Conservation (phyloP, 192 early-diverging fungal genomes). For the Lunasporangiospora selenospora region DNA sequence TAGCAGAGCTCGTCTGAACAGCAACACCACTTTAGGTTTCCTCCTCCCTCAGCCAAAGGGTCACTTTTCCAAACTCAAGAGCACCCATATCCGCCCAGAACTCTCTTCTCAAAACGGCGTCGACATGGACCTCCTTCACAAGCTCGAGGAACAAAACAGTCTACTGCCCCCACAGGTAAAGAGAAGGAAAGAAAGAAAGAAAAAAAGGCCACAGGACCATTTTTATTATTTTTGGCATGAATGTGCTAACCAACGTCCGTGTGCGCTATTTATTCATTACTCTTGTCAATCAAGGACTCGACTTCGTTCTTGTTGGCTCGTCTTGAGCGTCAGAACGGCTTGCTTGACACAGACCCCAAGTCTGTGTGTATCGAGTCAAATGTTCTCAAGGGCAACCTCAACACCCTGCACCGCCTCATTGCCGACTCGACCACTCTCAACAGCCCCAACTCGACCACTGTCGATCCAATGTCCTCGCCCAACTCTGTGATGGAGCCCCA, state of each 20-base stretch:
- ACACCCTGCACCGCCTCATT: conserved; percentile 56
- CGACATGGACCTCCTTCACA: conserved; percentile 50
- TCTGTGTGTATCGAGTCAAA: conserved; percentile 67
- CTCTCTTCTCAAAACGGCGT: conserved; percentile 13
- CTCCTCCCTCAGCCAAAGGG: conserved; percentile 43
- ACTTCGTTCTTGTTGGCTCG: conserved; percentile 64
- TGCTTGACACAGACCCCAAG: conserved; percentile 66
- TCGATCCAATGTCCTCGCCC: conserved; percentile 42
- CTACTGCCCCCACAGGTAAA: conserved; percentile 61
- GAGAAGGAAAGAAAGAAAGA: too few species aligned
- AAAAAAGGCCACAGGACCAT: too few species aligned
- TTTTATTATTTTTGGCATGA: too few species aligned
- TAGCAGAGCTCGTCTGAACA: conserved; percentile 38
- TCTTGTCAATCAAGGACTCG: conserved; percentile 48
- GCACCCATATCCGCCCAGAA: conserved; percentile 8
- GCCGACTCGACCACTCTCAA: conserved; percentile 50
- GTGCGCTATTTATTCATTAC: not conserved
- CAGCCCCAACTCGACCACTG: conserved; percentile 41
- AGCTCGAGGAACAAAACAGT: conserved; percentile 65
- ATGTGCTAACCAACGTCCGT: too few species aligned
- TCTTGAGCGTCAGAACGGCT: conserved; percentile 66
- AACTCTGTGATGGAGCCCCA: conserved; percentile 22
- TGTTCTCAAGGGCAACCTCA: conserved; percentile 62
- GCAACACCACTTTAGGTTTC: conserved; percentile 33
- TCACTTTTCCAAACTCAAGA: conserved; percentile 43